Evolutionary conservation across 441 rosid species (phyloP).

Genomic region (Dalechampia spathulata): DNA sequence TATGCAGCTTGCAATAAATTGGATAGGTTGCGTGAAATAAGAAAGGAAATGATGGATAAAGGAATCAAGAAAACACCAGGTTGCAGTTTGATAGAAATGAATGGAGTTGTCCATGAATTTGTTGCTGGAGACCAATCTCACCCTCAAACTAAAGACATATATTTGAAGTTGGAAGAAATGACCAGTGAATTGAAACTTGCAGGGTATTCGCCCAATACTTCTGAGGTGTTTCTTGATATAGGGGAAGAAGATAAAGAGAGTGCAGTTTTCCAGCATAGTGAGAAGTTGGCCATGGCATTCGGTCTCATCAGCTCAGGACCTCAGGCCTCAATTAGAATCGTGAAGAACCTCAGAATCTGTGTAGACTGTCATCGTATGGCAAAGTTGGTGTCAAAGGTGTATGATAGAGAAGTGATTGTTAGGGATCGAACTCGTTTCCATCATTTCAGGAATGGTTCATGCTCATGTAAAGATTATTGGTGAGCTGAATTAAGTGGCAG

Average conservation of each 20-base stretch:
- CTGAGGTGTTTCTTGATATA: slow-evolving; percentile 19
- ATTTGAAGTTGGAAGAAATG: slow-evolving; percentile 46
- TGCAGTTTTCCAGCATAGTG: slow-evolving; percentile 50
- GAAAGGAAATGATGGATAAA: slow-evolving; percentile 55
- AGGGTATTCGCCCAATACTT: slow-evolving; percentile 20
- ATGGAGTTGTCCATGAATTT: slow-evolving; percentile 61
- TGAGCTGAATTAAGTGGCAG: slow-evolving; percentile 6
- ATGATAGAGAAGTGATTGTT: slow-evolving; percentile 48
- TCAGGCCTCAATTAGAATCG: slow-evolving; percentile 52
- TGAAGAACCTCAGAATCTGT: slow-evolving; percentile 79
- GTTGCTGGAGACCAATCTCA: slow-evolving; percentile 67
- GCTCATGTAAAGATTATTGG: slow-evolving; percentile 86
- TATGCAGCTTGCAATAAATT: slow-evolving; percentile 43
- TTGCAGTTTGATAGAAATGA: slow-evolving; percentile 61
- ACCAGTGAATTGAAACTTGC: slow-evolving; percentile 30
- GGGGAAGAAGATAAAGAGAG: slow-evolving; percentile 34
- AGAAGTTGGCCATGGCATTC: slow-evolving; percentile 74
- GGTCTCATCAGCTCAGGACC: slow-evolving; percentile 48
- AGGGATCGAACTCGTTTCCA: slow-evolving; percentile 87
- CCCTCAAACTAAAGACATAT: slow-evolving; percentile 42
- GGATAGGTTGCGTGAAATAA: slow-evolving; percentile 45
- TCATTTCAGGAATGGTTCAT: slow-evolving; percentile 54
- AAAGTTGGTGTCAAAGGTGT: slow-evolving; percentile 61
- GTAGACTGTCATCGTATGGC: slow-evolving; percentile 66
- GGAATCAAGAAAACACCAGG: slow-evolving; percentile 78